Evolutionary conservation across 257 asterid genomes (phyloP).

Genomic region (Echites panduratus): DNA sequence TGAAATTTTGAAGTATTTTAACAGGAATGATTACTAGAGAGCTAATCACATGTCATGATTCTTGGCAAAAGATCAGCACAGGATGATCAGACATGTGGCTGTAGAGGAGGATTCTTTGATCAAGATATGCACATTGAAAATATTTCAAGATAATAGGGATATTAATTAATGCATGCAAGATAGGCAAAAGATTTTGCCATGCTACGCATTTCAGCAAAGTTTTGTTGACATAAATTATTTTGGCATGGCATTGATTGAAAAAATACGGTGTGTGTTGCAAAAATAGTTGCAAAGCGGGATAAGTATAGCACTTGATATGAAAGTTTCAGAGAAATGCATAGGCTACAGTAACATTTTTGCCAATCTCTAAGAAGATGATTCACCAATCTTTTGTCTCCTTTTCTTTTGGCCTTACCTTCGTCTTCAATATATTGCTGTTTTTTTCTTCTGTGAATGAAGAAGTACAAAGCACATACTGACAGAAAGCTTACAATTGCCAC

Average conservation of each 20-base stretch:
- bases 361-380: neutral
- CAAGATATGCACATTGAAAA: neutral
- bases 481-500: conserved; percentile 35
- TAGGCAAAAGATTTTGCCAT: neutral
- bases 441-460: conserved; percentile 37
- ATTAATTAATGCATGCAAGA: neutral
- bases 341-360: neutral
- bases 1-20: neutral
- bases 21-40: neutral
- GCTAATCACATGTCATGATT: neutral
- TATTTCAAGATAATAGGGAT: neutral
- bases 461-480: conserved; percentile 30
- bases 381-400: neutral
- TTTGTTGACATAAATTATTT: neutral
- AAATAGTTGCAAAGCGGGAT: neutral
- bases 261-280: neutral
- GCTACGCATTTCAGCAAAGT: neutral
- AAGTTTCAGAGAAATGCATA: neutral
- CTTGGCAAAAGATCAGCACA: neutral
- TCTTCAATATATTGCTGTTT: conserved; percentile 33
- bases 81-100: neutral
- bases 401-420: conserved; percentile 35
- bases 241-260: neutral
- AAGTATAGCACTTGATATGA: neutral
- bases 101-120: neutral